A percentile compares a stretch with the other conserved stretches of the same genome.
Conservation (phyloP, 176 grass and related monocot species). For the Eleusine coracana region DNA sequence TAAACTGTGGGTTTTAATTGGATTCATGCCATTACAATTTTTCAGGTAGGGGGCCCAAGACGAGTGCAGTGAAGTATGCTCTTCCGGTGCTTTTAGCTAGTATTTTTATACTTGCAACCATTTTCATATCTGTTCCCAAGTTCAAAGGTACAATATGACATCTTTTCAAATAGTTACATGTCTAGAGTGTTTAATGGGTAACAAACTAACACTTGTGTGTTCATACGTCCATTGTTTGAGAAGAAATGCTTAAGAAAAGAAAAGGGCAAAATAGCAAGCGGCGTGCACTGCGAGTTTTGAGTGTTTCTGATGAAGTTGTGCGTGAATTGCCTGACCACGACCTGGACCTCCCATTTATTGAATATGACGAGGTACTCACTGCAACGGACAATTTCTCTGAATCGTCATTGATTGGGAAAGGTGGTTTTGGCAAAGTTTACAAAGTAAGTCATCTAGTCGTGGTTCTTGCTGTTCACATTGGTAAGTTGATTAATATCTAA, state of each 20-base stretch:
- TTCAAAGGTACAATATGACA: background rate
- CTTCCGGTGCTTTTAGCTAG: background rate
- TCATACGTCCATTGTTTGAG: background rate
- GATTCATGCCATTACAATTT: no score
- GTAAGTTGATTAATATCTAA: no score
- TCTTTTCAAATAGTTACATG: background rate
- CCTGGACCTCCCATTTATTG: conserved; percentile 36
- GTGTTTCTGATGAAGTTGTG: background rate
- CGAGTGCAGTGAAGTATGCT: background rate
- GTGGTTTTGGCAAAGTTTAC: conserved; percentile 55
- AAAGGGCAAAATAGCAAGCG: background rate
- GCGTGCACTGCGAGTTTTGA: background rate
- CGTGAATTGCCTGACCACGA: background rate
- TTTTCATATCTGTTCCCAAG: background rate
- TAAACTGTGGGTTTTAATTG: no score
- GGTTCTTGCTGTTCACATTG: no score
- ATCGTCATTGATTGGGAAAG: conserved; percentile 47
- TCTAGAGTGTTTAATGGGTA: background rate
- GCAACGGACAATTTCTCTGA: conserved; percentile 49
- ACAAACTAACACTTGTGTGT: background rate
- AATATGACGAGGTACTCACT: background rate
- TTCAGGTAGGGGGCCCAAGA: background rate
- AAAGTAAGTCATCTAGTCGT: conserved; percentile 39
- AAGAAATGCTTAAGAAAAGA: background rate
- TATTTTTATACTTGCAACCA: background rate